A percentile compares a stretch with the other conserved stretches of the same genome.
Evolutionary conservation across 805 yeast species (phyloP).

Genomic region (Kurtzmaniella cleridarum): DNA sequence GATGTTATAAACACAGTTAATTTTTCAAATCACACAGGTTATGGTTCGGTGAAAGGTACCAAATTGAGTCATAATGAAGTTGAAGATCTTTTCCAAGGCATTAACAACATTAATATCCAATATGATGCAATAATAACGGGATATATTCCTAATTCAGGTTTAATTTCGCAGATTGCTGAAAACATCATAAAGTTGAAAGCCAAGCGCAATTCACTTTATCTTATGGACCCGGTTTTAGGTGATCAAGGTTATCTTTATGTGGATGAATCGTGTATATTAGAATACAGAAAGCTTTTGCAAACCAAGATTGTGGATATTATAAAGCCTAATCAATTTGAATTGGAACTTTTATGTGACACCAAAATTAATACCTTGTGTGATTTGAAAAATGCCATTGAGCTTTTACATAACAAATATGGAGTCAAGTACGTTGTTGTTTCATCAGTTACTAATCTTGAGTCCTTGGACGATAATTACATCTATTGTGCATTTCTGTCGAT

Average conservation of each 20-base stretch:
- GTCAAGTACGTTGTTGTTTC: constrained; percentile 65
- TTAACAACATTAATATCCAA: constrained; percentile 36
- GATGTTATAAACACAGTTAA: constrained; percentile 86
- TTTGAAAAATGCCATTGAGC: constrained; percentile 42
- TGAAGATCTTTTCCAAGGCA: constrained; percentile 47
- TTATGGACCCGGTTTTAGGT: constrained; percentile 78
- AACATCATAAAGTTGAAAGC: constrained; percentile 33
- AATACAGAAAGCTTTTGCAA: constrained; percentile 38
- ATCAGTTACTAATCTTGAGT: constrained; percentile 34
- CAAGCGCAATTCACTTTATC: constrained; percentile 40
- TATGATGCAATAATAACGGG: constrained; percentile 64
- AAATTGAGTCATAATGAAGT: constrained; percentile 44
- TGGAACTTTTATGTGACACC: constrained; percentile 60
- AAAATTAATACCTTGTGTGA: constrained; percentile 35
- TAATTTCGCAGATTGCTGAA: constrained; percentile 33
- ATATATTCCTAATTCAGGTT: constrained; percentile 54
- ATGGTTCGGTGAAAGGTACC: constrained; percentile 60
- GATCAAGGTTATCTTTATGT: constrained; percentile 72
- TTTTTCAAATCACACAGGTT: constrained; percentile 90
- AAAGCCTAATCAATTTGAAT: constrained; percentile 90
- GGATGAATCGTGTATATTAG: constrained; percentile 37
- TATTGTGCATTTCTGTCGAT: constrained; percentile 22
- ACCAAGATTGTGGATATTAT: constrained; percentile 62
- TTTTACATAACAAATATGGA: constrained; percentile 42
- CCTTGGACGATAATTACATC: constrained; percentile 10